Evolutionary conservation across 345 rosid species (phyloP).

Genomic region (Syzygium grande): DNA sequence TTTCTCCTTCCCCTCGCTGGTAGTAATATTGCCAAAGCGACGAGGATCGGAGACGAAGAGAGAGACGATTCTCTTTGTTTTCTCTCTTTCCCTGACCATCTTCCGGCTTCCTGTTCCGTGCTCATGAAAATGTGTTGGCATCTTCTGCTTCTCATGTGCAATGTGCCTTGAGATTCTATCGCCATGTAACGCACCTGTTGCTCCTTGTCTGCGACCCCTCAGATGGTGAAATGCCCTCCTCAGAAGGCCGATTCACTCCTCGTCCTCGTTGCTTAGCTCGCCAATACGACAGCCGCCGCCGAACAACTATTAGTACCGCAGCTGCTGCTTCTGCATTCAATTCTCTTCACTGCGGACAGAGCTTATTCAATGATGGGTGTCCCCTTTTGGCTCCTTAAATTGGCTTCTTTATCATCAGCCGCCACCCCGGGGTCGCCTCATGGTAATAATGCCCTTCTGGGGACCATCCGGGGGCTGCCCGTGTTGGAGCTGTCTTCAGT

Average conservation of each 20-base stretch:
- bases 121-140: not conserved
- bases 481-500: slow-evolving; percentile 62
- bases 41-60: not conserved
- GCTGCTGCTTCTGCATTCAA: slow-evolving; percentile 5
- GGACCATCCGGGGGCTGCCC: slow-evolving; percentile 35
- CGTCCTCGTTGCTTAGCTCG: not conserved
- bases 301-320: not conserved
- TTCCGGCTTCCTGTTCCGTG: not conserved
- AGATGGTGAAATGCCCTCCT: slow-evolving; percentile 4
- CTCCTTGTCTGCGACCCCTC: not conserved
- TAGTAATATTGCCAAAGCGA: not conserved
- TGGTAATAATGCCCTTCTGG: not conserved
- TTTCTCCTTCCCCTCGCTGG: not conserved
- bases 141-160: slow-evolving; percentile 1
- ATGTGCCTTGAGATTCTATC: slow-evolving; percentile 6
- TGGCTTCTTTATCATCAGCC: not conserved
- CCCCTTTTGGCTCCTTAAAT: slow-evolving; percentile 1
- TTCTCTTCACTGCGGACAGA: not conserved
- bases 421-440: not conserved
- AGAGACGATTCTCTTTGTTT: not conserved
- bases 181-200: not conserved
- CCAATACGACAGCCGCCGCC: not conserved
- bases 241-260: not conserved
- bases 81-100: not conserved
- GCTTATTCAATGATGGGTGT: not conserved